These are phyloP conservation scores for Penicillium cosmopolitanum DNA, from an alignment of 495 filamentous ascomycete species.

Conservation along the genomic window DNA sequence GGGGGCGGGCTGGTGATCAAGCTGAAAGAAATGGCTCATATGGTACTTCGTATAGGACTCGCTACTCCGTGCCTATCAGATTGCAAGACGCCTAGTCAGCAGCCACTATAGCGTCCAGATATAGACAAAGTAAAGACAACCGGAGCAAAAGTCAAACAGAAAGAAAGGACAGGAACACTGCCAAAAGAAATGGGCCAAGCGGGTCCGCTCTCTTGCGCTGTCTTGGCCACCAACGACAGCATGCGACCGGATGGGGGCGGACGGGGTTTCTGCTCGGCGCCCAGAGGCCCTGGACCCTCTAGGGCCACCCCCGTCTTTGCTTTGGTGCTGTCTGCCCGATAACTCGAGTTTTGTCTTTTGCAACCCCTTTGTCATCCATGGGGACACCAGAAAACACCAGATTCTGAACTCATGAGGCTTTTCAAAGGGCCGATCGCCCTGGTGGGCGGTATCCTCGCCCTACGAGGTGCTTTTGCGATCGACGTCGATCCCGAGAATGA, in stretches of 20 bases:
- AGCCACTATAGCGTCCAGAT: neutral
- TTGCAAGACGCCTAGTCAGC: constrained; percentile 1
- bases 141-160: neutral
- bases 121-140: neutral
- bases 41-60: no score
- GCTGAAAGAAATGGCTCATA: no score
- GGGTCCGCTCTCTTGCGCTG: neutral
- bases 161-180: neutral
- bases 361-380: neutral
- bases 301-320: neutral
- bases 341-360: constrained; percentile 1
- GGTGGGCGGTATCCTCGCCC: neutral
- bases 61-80: neutral
- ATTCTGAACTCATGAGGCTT: constrained; percentile 2
- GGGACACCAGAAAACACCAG: neutral
- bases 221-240: constrained; percentile 1
- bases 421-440: neutral
- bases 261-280: constrained; percentile 2
- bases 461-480: neutral
- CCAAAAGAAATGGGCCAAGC: neutral
- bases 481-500: constrained; percentile 5
- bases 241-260: constrained; percentile 3
- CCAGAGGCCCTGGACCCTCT: constrained; percentile 2
- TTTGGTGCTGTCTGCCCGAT: neutral
- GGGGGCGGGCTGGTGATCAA: neutral